Base-by-base conservation (phyloP, 306 rosid genomes). In the Sesbania bispinosa region DNA sequence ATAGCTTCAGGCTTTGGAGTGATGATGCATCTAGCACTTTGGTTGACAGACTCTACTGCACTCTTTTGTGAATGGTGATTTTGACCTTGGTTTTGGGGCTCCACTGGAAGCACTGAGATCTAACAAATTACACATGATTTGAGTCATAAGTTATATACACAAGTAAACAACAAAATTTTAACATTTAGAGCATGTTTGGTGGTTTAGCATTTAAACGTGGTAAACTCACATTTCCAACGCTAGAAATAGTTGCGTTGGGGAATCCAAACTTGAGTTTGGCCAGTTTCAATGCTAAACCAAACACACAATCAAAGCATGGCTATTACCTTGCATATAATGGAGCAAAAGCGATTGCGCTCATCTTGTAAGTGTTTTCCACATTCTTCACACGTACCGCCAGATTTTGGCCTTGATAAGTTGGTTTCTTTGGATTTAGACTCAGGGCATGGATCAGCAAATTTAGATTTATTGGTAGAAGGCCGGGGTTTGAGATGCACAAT, bases 401-500 rank as follows among this genome's bases (percentile, higher is more conserved):
- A 80, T 67, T 87, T 87, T 16, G 79, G 71, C 77, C 86, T 94
- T 4, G 87, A 81, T 32, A 84, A 81, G 71, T 85, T 86, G 52
- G 74, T 48, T 71, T 89, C 91, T 82, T 87, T 89, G 35, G 86
- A 77, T 64, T 71, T 88, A 10, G 90, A 83, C 18, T 90, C 81
- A 15, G 94, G 83, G 68, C 89, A 75, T 45, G 80, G 76, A 82
- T 90, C 89, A 63, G 87, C 88, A 23, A 67, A 73, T 75, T 90
- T 85, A 53, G 89, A 63, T 74, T 85, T 90, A 7, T 73, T 83
- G 20, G 87, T 84, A 52, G 81, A 80, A 41, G 88, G 87, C n/a
- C 99, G 85, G 15, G 97, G 92, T 84, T 89, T 86, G 62, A 94
- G 86, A 83, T 94, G 99, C 77, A 94, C 89, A 53, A 93, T 90